Percentiles rank a stretch among this genome's conserved stretches.
These are phyloP conservation scores for Fusarium abutilonis DNA, from an alignment of 2,329 filamentous ascomycete genomes.

Conservation along the genomic window DNA sequence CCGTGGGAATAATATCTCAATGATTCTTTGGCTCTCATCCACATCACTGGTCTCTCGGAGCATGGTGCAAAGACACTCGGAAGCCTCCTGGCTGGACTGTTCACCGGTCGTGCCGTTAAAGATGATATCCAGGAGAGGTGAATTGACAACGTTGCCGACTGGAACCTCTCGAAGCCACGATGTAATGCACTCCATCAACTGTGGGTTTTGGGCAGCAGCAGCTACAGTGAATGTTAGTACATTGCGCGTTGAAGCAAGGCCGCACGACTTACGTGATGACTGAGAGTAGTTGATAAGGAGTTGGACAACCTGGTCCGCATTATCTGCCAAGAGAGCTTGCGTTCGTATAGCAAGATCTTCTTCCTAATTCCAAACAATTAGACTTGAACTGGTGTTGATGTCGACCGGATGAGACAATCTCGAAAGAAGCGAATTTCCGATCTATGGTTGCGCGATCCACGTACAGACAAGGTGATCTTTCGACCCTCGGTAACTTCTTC, in stretches of 20 bases:
- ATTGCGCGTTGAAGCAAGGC: background rate
- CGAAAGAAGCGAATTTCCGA: slow-evolving; percentile 49
- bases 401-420: slow-evolving; percentile 51
- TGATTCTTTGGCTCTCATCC: slow-evolving; percentile 85
- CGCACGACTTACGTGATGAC: slow-evolving; percentile 76
- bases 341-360: slow-evolving; percentile 90
- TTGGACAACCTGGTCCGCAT: slow-evolving; percentile 85
- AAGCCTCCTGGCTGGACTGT: slow-evolving; percentile 82
- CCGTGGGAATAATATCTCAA: slow-evolving; percentile 83
- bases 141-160: slow-evolving; percentile 82
- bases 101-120: slow-evolving; percentile 81
- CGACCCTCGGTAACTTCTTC: slow-evolving; percentile 99
- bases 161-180: slow-evolving; percentile 97
- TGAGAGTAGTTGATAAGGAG: slow-evolving; percentile 91
- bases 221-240: slow-evolving; percentile 57
- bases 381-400: slow-evolving; percentile 50
- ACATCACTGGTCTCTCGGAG: slow-evolving; percentile 93
- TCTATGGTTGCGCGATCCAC: slow-evolving; percentile 71
- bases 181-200: slow-evolving; percentile 92
- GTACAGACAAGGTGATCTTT: slow-evolving; percentile 98
- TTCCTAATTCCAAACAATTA: slow-evolving; percentile 74
- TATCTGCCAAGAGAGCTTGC: slow-evolving; percentile 88
- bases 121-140: slow-evolving; percentile 82
- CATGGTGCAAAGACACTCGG: slow-evolving; percentile 92
- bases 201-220: slow-evolving; percentile 83